Evolutionary conservation across 306 rosid species (phyloP).

Genomic region (Cucurbita argyrosperma): DNA sequence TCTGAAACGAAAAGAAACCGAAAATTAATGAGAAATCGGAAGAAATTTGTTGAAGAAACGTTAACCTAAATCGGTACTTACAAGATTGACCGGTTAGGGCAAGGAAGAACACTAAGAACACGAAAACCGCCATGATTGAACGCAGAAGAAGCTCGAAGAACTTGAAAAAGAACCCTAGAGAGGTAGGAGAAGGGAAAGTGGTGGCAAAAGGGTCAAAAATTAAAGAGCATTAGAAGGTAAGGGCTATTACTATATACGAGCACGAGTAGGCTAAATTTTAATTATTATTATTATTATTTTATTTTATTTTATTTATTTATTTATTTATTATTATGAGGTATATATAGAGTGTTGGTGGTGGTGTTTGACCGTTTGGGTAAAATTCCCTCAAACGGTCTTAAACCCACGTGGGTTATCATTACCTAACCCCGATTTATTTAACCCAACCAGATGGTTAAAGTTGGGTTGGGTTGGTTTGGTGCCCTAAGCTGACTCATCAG

Average conservation of each 20-base stretch:
- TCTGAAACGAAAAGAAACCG: constrained; percentile 15
- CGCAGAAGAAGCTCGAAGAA: background rate
- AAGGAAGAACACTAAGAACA: constrained; percentile 26
- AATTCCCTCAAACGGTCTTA: constrained; percentile 46
- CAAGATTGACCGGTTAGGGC: constrained; percentile 39
- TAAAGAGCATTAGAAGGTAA: background rate
- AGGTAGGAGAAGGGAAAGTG: background rate
- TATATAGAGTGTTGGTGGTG: background rate
- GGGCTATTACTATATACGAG: constrained; percentile 1
- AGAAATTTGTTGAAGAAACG: background rate
- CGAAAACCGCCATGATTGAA: constrained; percentile 26
- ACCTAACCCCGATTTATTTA: background rate
- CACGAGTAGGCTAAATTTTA: background rate
- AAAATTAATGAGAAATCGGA: background rate
- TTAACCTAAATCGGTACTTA: constrained; percentile 18
- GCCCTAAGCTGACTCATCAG: background rate
- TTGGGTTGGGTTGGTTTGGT: constrained; percentile 4
- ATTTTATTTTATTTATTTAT: too few species aligned
- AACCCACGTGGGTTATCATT: constrained; percentile 28
- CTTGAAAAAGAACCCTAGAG: constrained; percentile 3
- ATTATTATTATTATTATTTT: background rate
- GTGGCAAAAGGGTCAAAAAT: background rate
- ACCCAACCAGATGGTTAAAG: constrained; percentile 10
- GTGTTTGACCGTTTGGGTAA: background rate
- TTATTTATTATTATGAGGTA: background rate